These are phyloP conservation scores for Prunus mira DNA, from an alignment of 306 rosid species.

Conservation along the genomic window DNA sequence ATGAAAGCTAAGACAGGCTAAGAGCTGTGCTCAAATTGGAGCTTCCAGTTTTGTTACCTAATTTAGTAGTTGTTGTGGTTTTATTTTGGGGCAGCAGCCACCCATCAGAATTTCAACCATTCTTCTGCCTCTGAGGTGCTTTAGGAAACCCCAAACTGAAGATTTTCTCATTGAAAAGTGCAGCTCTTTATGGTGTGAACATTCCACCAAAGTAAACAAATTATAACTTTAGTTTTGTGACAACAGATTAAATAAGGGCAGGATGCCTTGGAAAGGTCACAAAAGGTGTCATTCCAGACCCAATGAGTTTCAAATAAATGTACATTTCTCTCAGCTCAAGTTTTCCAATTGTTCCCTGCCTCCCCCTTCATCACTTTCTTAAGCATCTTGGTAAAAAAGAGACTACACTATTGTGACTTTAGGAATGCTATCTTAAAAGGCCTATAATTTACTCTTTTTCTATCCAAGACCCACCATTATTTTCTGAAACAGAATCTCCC, in stretches of 20 bases:
- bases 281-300: constrained; percentile 14
- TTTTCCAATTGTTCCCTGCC: constrained; percentile 23
- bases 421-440: constrained; percentile 29
- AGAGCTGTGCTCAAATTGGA: neutral
- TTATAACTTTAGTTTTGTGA: neutral
- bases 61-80: neutral
- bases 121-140: neutral
- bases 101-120: neutral
- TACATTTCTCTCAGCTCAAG: constrained; percentile 26
- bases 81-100: neutral
- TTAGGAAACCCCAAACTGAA: neutral
- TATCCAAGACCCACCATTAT: constrained; percentile 17
- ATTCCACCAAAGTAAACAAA: constrained; percentile 21
- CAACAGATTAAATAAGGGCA: neutral
- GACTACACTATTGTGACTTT: constrained; percentile 24
- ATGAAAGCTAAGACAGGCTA: too few species aligned
- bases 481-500: constrained; percentile 33
- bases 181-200: constrained; percentile 17
- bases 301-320: constrained; percentile 14
- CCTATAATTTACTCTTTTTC: constrained; percentile 25
- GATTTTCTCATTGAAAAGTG: neutral
- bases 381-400: constrained; percentile 25
- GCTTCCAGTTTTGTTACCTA: neutral
- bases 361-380: constrained; percentile 16
- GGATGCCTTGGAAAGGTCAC: constrained; percentile 5